Conservation (phyloP, 352 stramenopile genomes). For the Phytophthora syringae region DNA sequence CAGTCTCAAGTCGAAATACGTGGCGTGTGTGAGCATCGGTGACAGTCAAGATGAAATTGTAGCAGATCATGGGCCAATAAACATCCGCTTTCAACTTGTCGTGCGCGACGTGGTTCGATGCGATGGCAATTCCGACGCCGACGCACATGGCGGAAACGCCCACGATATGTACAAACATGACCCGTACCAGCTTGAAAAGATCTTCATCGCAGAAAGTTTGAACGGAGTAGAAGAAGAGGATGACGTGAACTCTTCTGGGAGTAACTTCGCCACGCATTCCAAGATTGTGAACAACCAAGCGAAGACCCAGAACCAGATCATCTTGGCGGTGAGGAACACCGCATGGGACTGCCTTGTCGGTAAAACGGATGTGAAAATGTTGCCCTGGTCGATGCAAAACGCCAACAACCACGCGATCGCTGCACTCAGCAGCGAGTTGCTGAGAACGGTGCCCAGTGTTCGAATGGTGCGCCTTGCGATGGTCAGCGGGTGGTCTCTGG, state of each 20-base stretch:
- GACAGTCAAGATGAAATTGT: constrained; percentile 31
- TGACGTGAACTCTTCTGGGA: constrained; percentile 16
- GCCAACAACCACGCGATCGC: constrained; percentile 25
- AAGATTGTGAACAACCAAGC: constrained; percentile 28
- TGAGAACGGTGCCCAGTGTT: constrained; percentile 31
- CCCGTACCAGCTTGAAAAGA: constrained; percentile 17
- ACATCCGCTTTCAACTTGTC: constrained; percentile 19
- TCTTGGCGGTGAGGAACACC: constrained; percentile 23
- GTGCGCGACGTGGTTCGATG: constrained; percentile 1
- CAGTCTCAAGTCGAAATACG: constrained; percentile 25
- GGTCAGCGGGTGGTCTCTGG: not conserved
- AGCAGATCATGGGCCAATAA: constrained; percentile 33
- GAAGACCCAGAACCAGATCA: constrained; percentile 32
- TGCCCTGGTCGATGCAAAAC: constrained; percentile 14
- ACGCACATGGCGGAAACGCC: constrained; percentile 13
- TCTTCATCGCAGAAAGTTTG: constrained; percentile 2
- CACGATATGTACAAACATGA: constrained; percentile 17
- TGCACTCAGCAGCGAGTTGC: constrained; percentile 27
- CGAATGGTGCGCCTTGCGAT: constrained; percentile 10
- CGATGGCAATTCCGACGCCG: constrained; percentile 5
- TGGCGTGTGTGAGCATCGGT: constrained; percentile 26
- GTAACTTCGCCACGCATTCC: constrained; percentile 24
- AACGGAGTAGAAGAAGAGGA: not conserved
- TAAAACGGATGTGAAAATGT: constrained; percentile 6
- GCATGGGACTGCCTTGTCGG: constrained; percentile 12